Base-by-base conservation (phyloP, 257 asterid species). In the Penstemon newberryi region DNA sequence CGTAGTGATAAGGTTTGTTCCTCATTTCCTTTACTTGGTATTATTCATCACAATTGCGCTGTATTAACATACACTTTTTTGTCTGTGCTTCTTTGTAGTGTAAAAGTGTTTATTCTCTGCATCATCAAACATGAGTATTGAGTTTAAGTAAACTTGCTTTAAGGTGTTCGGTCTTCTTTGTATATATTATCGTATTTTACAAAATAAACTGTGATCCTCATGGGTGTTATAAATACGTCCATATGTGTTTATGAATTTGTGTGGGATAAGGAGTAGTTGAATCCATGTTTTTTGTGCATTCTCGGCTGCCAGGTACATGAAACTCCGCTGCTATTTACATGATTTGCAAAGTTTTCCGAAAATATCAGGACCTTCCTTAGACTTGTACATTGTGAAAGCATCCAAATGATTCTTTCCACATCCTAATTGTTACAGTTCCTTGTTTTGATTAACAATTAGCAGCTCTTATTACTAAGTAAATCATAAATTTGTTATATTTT, bases 1-100 rank as follows among this genome's bases (percentile, higher is more conserved):
- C 98, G 84, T 51, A 91, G 99, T 77, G 93, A 87, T 53, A 83
- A 86, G 96, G 99, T 94, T 77, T 69, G 76, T 71, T 73, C 19
- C 73, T 63, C 57, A 50, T 65, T 73, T 49, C 2, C 38, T 65
- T 18, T 41, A 36, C 41, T 44, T 54, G 5, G 11, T 68, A 13
- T 57, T 73, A 46, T 67, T 44, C 43, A 36, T 56, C 7, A 50
- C 40, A 53, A 41, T 13, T 42, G 7, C 4, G 37, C 19, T 51
- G 50, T 57, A 7, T 50, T 45, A 62, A 66, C 39, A 67, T 58
- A 4, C 55, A 49, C 6, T 33, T 25, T 25, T 1, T 25, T 25
- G 33, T 25, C 33, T 25, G 33, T 25, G 33, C 33, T 25, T 25
- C 33, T 25, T 25, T 25, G 33, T 25, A 25, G 33, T 25, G 33